Evolutionary conservation across 768 basidiomycete genomes (phyloP).

Genomic region (Suillus discolor): DNA sequence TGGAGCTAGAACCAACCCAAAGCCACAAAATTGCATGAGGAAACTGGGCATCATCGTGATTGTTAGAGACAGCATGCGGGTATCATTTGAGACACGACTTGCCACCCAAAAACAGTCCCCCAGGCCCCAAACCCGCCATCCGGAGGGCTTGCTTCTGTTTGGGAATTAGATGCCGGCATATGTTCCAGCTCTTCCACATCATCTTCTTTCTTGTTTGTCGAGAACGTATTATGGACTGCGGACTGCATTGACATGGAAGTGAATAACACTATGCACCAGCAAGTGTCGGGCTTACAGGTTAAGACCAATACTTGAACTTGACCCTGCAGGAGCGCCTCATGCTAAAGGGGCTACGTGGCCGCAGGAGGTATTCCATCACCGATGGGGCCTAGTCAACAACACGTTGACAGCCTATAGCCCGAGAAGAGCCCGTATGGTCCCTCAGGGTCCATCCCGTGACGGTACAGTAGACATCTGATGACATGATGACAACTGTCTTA

Average conservation of each 20-base stretch:
- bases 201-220: background rate
- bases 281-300: background rate
- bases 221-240: background rate
- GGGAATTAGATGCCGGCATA: background rate
- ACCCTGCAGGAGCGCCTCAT: background rate
- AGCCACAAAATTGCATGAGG: constrained; percentile 30
- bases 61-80: background rate
- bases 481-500: too few species aligned
- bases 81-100: background rate
- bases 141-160: background rate
- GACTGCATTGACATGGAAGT: background rate
- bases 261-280: background rate
- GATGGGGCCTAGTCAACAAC: too few species aligned
- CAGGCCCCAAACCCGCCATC: constrained; percentile 17
- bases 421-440: too few species aligned
- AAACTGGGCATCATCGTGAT: constrained; percentile 13
- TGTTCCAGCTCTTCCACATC: background rate
- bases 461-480: too few species aligned
- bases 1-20: constrained; percentile 17
- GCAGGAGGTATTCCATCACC: too few species aligned
- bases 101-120: constrained; percentile 16
- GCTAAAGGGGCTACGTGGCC: background rate
- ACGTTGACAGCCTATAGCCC: too few species aligned
- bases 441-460: too few species aligned
- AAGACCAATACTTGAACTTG: background rate